Conservation (phyloP, 768 basidiomycete species). For the Mycena vitilis region DNA sequence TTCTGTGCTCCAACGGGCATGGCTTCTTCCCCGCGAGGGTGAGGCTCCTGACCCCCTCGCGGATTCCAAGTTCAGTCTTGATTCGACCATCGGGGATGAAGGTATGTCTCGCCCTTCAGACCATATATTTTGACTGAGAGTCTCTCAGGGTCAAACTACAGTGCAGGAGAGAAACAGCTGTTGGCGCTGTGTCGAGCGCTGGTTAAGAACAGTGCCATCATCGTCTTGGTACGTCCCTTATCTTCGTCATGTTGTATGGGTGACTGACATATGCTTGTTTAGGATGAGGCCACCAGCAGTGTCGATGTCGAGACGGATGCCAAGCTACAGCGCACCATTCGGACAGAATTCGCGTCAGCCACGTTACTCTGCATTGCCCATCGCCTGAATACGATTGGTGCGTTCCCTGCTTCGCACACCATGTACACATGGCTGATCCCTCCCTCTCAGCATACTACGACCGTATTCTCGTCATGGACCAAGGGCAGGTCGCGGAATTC, state of each 20-base stretch:
- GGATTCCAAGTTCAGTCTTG: constrained; percentile 77
- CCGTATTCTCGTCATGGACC: constrained; percentile 78
- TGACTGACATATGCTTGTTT: constrained; percentile 5
- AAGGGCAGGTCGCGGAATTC: constrained; percentile 75
- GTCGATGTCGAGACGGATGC: constrained; percentile 75
- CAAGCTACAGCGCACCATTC: constrained; percentile 72
- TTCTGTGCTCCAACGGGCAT: constrained; percentile 68
- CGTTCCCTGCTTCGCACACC: not conserved
- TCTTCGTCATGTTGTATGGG: not conserved
- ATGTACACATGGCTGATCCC: not conserved
- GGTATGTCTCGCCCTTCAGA: constrained; percentile 47
- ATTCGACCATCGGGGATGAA: constrained; percentile 71
- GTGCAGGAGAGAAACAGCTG: constrained; percentile 76
- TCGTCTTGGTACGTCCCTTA: constrained; percentile 57
- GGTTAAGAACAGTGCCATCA: constrained; percentile 69
- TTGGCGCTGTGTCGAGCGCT: constrained; percentile 72
- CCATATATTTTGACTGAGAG: not conserved
- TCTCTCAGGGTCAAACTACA: constrained; percentile 63
- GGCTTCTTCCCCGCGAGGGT: constrained; percentile 66
- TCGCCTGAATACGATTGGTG: constrained; percentile 68
- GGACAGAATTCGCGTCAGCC: constrained; percentile 65
- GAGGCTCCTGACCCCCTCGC: constrained; percentile 52
- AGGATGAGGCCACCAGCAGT: constrained; percentile 75
- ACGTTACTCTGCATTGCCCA: constrained; percentile 70
- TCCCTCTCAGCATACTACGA: constrained; percentile 67